Conservation (phyloP, 192 early-diverging fungal species). For the Backusella mclennaniae region DNA sequence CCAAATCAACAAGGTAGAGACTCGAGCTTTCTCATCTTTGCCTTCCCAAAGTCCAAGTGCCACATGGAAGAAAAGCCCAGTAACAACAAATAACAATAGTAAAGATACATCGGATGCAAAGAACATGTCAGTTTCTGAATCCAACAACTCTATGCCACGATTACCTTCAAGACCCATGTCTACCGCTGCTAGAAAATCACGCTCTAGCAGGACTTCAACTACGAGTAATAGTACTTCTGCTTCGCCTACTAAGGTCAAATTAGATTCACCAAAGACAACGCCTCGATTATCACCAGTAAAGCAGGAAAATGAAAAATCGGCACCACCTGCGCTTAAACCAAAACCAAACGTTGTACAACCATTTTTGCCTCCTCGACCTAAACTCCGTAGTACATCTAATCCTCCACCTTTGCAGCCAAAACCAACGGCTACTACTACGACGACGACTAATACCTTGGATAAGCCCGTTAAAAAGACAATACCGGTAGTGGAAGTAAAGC, state of each 20-base stretch:
- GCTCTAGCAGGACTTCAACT: not conserved
- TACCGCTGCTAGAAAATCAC: slow-evolving; percentile 11
- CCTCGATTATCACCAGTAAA: not conserved
- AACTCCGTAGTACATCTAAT: slow-evolving; percentile 10
- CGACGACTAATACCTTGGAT: not conserved
- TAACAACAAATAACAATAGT: not conserved
- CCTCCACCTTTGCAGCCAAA: slow-evolving; percentile 7
- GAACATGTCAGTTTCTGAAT: not conserved
- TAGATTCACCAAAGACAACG: not conserved
- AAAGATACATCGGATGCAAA: not conserved
- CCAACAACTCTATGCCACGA: slow-evolving; percentile 23
- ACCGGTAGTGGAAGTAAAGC: not conserved
- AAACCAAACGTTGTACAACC: slow-evolving; percentile 2
- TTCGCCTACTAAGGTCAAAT: not conserved
- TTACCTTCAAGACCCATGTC: slow-evolving; percentile 26
- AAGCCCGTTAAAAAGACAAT: not conserved
- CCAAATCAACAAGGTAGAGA: not conserved
- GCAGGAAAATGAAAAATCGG: not conserved
- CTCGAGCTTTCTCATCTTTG: not conserved
- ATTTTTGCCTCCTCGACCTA: slow-evolving; percentile 4
- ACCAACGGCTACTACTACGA: not conserved
- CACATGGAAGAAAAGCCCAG: not conserved
- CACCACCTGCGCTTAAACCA: slow-evolving; percentile 13
- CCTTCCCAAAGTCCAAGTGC: not conserved
- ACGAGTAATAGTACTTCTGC: not conserved